Conservation (phyloP, 371 early-diverging fungal genomes). For the Mortierella sp. region DNA sequence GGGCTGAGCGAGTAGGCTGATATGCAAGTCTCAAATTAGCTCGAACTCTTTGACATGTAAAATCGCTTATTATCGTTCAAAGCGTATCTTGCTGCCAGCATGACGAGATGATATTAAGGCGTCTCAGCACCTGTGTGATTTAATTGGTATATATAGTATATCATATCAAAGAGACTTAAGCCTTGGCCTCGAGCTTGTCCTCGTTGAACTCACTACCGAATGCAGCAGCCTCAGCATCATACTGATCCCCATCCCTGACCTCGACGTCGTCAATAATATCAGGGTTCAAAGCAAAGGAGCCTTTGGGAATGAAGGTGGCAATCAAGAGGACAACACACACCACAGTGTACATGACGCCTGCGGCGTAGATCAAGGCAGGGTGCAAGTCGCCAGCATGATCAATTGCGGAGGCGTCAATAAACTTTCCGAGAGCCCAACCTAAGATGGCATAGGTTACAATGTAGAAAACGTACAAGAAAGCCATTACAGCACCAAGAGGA, state of each 20-base stretch:
- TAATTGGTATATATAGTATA: neutral
- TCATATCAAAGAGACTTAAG: neutral
- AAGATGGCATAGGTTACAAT: slow-evolving; percentile 59
- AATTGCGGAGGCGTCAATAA: slow-evolving; percentile 27
- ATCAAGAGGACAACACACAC: slow-evolving; percentile 55
- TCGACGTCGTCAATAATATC: slow-evolving; percentile 42
- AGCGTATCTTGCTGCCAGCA: too few species aligned
- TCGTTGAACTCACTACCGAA: slow-evolving; percentile 19
- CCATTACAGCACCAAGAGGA: slow-evolving; percentile 64
- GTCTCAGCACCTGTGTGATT: too few species aligned
- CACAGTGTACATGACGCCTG: slow-evolving; percentile 58
- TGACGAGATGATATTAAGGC: too few species aligned
- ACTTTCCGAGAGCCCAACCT: slow-evolving; percentile 54
- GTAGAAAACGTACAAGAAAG: slow-evolving; percentile 62
- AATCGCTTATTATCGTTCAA: too few species aligned
- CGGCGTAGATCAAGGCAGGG: slow-evolving; percentile 49
- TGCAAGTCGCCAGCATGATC: slow-evolving; percentile 30
- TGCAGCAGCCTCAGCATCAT: slow-evolving; percentile 3
- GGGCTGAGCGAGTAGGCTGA: too few species aligned
- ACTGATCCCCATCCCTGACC: slow-evolving; percentile 32
- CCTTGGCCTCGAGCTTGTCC: neutral
- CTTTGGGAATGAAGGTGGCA: slow-evolving; percentile 63
- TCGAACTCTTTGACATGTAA: too few species aligned
- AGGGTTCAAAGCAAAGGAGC: slow-evolving; percentile 64
- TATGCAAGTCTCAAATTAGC: too few species aligned